phyloP scores from a whole-genome alignment of 805 yeast genomes.

The Metschnikowia hibisci region DNA sequence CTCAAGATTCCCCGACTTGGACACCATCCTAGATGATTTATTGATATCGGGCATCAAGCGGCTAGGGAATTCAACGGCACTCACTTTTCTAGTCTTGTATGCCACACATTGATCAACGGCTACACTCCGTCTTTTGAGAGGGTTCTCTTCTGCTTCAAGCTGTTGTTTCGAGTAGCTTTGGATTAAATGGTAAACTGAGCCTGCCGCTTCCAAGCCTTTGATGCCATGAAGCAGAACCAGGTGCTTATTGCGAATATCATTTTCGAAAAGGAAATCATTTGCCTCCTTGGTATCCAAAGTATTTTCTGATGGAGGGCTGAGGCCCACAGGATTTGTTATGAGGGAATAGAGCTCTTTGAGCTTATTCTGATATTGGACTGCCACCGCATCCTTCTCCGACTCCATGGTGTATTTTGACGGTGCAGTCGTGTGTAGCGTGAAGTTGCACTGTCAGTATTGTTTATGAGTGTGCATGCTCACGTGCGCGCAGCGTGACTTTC shows the following conservation, averaged over 20 bases:
- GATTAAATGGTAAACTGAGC: conserved; percentile 2
- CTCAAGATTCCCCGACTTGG: conserved; percentile 11
- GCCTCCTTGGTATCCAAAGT: conserved; percentile 5
- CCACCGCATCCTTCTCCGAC: conserved; percentile 8
- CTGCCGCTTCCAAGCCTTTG: conserved; percentile 1
- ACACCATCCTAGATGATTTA: not conserved
- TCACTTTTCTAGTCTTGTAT: conserved; percentile 8
- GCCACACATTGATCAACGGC: not conserved
- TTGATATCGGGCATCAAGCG: conserved; percentile 7
- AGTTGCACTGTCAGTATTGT: not conserved
- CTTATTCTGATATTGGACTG: conserved; percentile 6
- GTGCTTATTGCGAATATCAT: conserved; percentile 6
- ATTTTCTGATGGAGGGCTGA: conserved; percentile 6
- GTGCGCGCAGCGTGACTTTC: conserved; percentile 13
- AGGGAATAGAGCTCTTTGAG: conserved; percentile 18
- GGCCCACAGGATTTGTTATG: conserved; percentile 15
- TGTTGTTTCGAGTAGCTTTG: not conserved
- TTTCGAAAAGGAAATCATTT: conserved; percentile 7
- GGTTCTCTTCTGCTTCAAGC: conserved; percentile 1
- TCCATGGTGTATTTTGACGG: conserved; percentile 3
- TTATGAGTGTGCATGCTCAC: conserved; percentile 1
- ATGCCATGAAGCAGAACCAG: conserved; percentile 9
- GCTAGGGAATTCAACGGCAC: conserved; percentile 8
- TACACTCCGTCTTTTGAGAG: conserved; percentile 1
- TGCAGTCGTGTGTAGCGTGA: not conserved